Conservation (phyloP, 768 basidiomycete species). For the Pluteus cervinus region DNA sequence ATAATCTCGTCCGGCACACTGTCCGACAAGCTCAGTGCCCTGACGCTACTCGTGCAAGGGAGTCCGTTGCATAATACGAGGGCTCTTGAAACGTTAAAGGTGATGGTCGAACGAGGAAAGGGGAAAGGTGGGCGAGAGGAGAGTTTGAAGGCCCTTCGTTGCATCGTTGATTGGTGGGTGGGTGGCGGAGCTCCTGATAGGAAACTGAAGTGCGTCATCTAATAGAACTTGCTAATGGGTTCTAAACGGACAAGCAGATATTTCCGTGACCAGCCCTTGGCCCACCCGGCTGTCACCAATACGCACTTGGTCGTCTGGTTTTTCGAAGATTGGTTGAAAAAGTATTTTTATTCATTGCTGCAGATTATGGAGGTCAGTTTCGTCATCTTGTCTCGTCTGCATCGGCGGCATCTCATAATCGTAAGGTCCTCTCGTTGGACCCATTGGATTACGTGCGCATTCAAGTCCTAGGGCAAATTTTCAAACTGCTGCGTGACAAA, state of each 20-base stretch:
- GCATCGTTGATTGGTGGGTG: constrained; percentile 96
- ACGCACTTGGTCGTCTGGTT: constrained; percentile 75
- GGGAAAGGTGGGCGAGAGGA: constrained; percentile 91
- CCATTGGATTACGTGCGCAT: constrained; percentile 84
- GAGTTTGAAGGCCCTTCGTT: constrained; percentile 82
- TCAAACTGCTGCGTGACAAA: constrained; percentile 77
- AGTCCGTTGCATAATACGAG: constrained; percentile 83
- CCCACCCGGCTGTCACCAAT: constrained; percentile 59
- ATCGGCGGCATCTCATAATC: constrained; percentile 3
- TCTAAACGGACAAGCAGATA: constrained; percentile 45
- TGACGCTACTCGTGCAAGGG: constrained; percentile 84
- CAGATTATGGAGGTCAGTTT: constrained; percentile 79
- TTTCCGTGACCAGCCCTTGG: constrained; percentile 82
- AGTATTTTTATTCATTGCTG: constrained; percentile 89
- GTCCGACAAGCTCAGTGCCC: constrained; percentile 85
- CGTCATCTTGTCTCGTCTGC: constrained; percentile 9
- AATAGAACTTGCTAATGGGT: background rate
- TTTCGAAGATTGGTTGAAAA: constrained; percentile 98
- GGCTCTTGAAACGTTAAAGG: constrained; percentile 69
- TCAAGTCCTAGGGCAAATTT: constrained; percentile 73
- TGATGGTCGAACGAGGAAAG: constrained; percentile 71
- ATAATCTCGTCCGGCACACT: constrained; percentile 87
- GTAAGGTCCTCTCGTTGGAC: constrained; percentile 79
- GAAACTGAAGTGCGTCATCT: constrained; percentile 77
- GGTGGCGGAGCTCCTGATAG: constrained; percentile 86